phyloP scores from a whole-genome alignment of 345 rosid genomes.

The Carallia brachiata region DNA sequence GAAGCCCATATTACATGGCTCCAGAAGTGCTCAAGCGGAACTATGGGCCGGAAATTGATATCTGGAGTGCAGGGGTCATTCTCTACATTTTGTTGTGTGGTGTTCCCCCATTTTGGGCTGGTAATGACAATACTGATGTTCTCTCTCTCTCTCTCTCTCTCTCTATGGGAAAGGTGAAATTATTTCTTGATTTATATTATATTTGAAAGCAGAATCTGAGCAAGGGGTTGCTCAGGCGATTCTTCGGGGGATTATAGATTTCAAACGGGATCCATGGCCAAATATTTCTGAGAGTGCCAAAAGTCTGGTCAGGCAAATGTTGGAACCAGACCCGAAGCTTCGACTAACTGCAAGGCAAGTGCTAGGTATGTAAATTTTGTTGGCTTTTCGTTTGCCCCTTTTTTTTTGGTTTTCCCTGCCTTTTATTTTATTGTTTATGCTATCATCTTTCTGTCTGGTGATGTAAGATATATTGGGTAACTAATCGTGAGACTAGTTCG shows the following conservation, averaged over 20 bases:
- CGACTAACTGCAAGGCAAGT: conserved; percentile 96
- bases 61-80: conserved; percentile 99
- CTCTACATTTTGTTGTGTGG: conserved; percentile 93
- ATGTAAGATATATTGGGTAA: no score
- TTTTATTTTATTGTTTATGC: no score
- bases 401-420: no score
- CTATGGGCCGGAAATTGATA: conserved; percentile 98
- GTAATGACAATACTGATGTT: conserved; percentile 32
- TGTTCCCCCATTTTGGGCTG: conserved; percentile 99
- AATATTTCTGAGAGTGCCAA: conserved; percentile 90
- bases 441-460: no score
- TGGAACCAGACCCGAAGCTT: conserved; percentile 96
- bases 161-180: neutral
- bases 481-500: no score
- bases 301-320: conserved; percentile 84
- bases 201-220: conserved; percentile 72
- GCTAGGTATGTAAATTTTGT: conserved; percentile 56
- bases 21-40: conserved; percentile 97
- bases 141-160: conserved; percentile 1
- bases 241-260: conserved; percentile 91
- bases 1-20: conserved; percentile 99
- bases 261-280: conserved; percentile 99
- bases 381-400: no score
- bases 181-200: neutral
- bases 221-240: conserved; percentile 99